Base-by-base conservation (phyloP, 225 moss, liverwort and hornwort species). In the Marchantia paleacea region DNA sequence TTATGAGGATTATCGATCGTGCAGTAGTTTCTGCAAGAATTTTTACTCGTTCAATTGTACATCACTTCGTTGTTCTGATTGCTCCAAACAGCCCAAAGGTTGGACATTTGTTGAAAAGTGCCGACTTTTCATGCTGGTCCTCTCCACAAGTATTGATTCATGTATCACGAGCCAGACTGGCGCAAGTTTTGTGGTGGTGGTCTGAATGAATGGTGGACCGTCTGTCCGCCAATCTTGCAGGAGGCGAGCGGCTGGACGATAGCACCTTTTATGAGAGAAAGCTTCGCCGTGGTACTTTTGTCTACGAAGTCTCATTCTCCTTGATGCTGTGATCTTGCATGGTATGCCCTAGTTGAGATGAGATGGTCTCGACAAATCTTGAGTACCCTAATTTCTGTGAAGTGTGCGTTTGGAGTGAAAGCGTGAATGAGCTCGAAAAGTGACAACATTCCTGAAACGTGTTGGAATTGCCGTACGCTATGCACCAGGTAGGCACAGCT, bases 221-320 rank as follows among this genome's bases (percentile, higher is more conserved):
- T 16, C 7, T 20, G 19, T 6, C 51, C 20, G 51, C 20, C 12
- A 65, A 64, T 61, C 47, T 80, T 82, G 83, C 91, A 99, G 99
- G 94, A 90, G 81, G 93, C 94, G 62, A 94, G 90, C 75, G 93
- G 93, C 54, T 99, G 99, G 99, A 99, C 95, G 25, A 95, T 99
- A 76, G 93, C 95, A 12, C 99, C 99, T 39, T 92, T 99, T 58
- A 78, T 99, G 92, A 90, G 99, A 75, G 99, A 99, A 80, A 92
- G 99, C 84, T 92, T 99, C 76, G 92, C 95, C 55, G 92, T 99
- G 99, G 99, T 95, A 88, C 53, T 62, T 47, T 24, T 48, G 22
- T 47, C 60, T 76, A 54, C 10, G 22, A 54, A 54, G 52, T 55
- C 54, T 51, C 54, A 74, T 47, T 57, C 26, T 13, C 10, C 16